phyloP scores from a whole-genome alignment of 331 rosid genomes.

The Malus hybrid region DNA sequence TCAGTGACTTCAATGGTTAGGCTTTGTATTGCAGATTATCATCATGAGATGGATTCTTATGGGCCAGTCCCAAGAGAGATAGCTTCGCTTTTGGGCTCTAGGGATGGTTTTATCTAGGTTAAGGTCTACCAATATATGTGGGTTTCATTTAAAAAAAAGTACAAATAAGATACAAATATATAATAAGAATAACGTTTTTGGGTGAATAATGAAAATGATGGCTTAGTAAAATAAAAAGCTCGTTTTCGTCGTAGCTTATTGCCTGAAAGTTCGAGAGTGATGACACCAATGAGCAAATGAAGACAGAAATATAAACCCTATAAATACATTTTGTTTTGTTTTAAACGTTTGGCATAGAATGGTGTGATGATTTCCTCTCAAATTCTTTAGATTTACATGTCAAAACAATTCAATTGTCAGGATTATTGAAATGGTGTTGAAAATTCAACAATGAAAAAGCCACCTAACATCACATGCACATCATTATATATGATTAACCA shows the following conservation, averaged over 20 bases:
- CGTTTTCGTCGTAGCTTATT: neutral
- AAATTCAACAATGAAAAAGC: neutral
- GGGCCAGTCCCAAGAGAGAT: neutral
- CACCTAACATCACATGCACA: neutral
- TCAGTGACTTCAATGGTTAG: neutral
- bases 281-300: neutral
- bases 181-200: fast-evolving
- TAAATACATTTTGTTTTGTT: neutral
- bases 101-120: neutral
- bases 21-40: neutral
- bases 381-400: neutral
- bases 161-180: neutral
- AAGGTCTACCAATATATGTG: no score
- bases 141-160: no score
- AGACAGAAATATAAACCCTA: neutral
- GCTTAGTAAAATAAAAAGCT: neutral
- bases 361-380: neutral
- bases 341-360: neutral
- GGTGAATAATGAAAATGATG: neutral
- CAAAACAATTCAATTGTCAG: neutral
- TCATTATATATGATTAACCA: neutral
- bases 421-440: neutral
- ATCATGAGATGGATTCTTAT: no score
- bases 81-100: neutral
- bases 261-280: no score